Evolutionary conservation across 2,329 filamentous ascomycete species (phyloP).

Genomic region (Fusarium hainanense): DNA sequence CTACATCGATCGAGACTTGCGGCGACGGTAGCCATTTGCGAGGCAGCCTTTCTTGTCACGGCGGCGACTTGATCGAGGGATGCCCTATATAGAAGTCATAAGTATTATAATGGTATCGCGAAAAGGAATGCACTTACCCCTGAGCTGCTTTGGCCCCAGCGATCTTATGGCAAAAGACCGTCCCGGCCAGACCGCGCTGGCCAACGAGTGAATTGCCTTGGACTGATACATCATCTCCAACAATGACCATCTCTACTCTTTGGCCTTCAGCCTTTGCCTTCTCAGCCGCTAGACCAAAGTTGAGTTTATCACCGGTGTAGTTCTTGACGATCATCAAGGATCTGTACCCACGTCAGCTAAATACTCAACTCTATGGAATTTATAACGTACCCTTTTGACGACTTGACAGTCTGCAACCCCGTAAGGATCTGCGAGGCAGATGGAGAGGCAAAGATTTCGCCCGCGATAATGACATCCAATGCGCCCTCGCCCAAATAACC

Average conservation of each 20-base stretch:
- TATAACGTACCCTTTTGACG: neutral
- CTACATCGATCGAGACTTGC: constrained; percentile 70
- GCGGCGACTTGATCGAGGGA: constrained; percentile 58
- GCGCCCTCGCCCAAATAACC: constrained; percentile 72
- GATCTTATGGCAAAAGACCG: neutral
- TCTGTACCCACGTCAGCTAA: neutral
- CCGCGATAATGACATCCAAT: constrained; percentile 69
- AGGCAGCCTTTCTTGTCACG: neutral
- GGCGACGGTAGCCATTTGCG: neutral
- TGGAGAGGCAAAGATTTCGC: constrained; percentile 73
- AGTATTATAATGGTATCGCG: too few species aligned
- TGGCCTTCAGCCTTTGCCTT: constrained; percentile 59
- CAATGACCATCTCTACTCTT: neutral
- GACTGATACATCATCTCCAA: neutral
- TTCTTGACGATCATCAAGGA: constrained; percentile 30
- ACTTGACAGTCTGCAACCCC: neutral
- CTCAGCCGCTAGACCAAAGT: constrained; percentile 57
- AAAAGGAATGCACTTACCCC: neutral
- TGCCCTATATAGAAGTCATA: constrained; percentile 45
- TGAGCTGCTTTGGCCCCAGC: neutral
- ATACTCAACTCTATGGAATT: neutral
- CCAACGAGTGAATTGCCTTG: neutral
- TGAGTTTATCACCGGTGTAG: constrained; percentile 71
- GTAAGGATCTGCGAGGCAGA: constrained; percentile 70
- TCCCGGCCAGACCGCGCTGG: neutral